Evolutionary conservation across 1,284 basidiomycete genomes (phyloP).

Genomic region (Melampsora larici-populina): DNA sequence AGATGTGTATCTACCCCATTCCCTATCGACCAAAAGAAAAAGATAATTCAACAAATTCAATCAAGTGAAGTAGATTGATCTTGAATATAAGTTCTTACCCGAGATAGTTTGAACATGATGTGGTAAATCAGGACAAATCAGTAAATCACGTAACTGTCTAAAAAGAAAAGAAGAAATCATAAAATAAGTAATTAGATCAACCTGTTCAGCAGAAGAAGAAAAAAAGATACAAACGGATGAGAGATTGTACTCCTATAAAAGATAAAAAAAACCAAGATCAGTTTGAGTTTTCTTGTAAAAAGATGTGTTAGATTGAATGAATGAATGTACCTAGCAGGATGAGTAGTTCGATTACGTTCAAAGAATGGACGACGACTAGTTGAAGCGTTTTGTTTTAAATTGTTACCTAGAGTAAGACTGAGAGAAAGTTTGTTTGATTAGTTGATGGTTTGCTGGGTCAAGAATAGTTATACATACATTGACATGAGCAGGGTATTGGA

Average conservation of each 20-base stretch:
- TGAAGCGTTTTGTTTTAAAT: slow-evolving; percentile 25
- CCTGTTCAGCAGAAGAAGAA: background rate
- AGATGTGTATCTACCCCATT: slow-evolving; percentile 40
- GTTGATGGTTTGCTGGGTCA: background rate
- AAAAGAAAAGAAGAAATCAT: background rate
- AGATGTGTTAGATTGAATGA: background rate
- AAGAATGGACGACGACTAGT: slow-evolving; percentile 30
- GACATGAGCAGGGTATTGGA: background rate
- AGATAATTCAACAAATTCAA: slow-evolving; percentile 8
- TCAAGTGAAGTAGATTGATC: background rate
- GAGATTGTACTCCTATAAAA: slow-evolving; percentile 24
- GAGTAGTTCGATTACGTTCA: slow-evolving; percentile 17
- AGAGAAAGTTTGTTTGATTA: background rate
- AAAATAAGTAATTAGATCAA: background rate
- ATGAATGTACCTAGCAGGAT: slow-evolving; percentile 16
- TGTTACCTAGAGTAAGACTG: slow-evolving; percentile 27
- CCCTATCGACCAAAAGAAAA: background rate
- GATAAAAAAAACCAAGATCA: background rate
- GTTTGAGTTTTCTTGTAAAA: background rate
- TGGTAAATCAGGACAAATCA: slow-evolving; percentile 40
- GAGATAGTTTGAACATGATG: slow-evolving; percentile 43
- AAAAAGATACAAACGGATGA: slow-evolving; percentile 11
- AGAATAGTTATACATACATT: background rate
- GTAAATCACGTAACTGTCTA: slow-evolving; percentile 39
- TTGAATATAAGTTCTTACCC: background rate